Conservation (phyloP, 2,329 filamentous ascomycete species). For the Paramyrothecium sp. region DNA sequence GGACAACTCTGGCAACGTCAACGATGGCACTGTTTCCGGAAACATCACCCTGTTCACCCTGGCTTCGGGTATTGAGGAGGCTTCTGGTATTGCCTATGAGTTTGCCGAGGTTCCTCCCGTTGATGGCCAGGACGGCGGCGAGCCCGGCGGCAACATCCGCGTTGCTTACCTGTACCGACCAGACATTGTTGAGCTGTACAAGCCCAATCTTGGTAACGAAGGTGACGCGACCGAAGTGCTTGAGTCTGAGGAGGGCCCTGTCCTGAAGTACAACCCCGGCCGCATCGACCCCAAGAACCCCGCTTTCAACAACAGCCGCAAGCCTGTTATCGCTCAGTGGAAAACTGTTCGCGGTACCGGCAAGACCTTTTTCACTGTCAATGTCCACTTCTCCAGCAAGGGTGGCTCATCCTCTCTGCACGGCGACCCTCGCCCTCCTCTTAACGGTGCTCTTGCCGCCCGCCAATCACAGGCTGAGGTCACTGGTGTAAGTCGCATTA, state of each 20-base stretch:
- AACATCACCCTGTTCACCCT: conserved; percentile 60
- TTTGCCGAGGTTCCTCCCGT: conserved; percentile 60
- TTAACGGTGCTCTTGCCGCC: conserved; percentile 62
- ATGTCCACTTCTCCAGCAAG: conserved; percentile 68
- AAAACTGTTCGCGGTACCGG: conserved; percentile 50
- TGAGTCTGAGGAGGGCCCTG: conserved; percentile 38
- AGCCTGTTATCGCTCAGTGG: conserved; percentile 68
- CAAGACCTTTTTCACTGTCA: conserved; percentile 66
- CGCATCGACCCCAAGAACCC: conserved; percentile 61
- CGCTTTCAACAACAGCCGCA: conserved; percentile 62
- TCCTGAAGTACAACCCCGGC: conserved; percentile 68
- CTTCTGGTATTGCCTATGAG: conserved; percentile 53
- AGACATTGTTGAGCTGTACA: conserved; percentile 55
- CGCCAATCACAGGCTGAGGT: conserved; percentile 56
- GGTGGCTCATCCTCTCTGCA: conserved; percentile 63
- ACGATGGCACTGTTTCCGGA: conserved; percentile 56
- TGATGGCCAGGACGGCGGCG: conserved; percentile 62
- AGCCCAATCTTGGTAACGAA: conserved; percentile 54
- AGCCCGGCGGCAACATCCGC: conserved; percentile 71
- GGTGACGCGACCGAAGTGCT: conserved; percentile 58
- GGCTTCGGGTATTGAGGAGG: conserved; percentile 45
- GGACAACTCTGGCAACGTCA: conserved; percentile 60
- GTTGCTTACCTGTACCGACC: conserved; percentile 68
- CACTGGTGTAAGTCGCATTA: conserved; percentile 45
- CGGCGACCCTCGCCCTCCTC: conserved; percentile 63